A percentile compares a stretch with the other conserved stretches of the same genome.
These are phyloP conservation scores for Lepidopterella palustris DNA, from an alignment of 495 filamentous ascomycete genomes.

Conservation along the genomic window DNA sequence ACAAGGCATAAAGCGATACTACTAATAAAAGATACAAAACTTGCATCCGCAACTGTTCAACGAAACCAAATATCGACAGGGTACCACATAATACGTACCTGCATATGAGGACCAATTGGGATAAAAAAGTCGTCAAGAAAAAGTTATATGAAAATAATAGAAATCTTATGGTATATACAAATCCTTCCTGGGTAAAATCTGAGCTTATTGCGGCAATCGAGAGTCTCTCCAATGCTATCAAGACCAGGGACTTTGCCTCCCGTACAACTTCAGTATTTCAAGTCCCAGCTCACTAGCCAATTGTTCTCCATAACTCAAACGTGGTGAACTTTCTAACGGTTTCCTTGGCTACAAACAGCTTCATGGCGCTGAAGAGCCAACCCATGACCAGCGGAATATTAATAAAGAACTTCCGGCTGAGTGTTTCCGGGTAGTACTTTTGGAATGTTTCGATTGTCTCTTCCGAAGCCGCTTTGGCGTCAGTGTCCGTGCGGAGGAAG, in stretches of 20 bases:
- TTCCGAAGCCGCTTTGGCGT: conserved; percentile 62
- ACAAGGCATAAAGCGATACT: no score
- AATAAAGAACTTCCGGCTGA: conserved; percentile 87
- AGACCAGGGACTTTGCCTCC: conserved; percentile 52
- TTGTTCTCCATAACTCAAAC: conserved; percentile 65
- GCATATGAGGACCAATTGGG: no score
- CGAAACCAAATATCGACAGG: no score
- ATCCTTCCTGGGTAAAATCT: no score
- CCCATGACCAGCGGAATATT: conserved; percentile 85
- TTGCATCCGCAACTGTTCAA: no score
- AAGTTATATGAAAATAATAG: no score
- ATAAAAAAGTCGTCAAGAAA: no score
- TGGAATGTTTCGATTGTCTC: conserved; percentile 73
- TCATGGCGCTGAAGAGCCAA: conserved; percentile 75
- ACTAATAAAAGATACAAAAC: no score
- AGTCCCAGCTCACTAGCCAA: conserved; percentile 57
- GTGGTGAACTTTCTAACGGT: conserved; percentile 82
- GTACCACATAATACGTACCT: no score
- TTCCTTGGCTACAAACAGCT: conserved; percentile 68
- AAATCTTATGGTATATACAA: no score
- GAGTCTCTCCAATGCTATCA: conserved; percentile 27
- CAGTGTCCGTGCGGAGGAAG: conserved; percentile 67
- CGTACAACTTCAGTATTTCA: conserved; percentile 59
- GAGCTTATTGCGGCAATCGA: no score
- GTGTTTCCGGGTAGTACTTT: conserved; percentile 76